Evolutionary conservation across 106 monocot genomes (phyloP), one percentile per base, ranked within the genome.

Genomic region (Dactylorhiza incarnata): DNA sequence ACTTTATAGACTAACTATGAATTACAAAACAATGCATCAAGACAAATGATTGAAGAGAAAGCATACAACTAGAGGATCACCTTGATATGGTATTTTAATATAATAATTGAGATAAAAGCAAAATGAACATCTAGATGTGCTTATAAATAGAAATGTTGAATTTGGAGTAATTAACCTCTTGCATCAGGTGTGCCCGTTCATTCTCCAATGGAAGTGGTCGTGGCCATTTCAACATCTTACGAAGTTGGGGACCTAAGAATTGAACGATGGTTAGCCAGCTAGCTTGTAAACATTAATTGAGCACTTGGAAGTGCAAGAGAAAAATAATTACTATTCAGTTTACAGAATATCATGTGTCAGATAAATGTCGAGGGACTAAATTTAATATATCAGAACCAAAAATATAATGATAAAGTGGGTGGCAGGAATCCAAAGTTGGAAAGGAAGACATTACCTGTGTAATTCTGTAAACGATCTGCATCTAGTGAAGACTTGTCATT

Each of bases 141-240:
- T 9, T 15, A 37, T 71, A 45, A 7, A 84, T 25, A 49, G 4
- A 53, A 20, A 23, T n/a, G 9, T 23, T 6, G 25, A 77, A 75
- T 17, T 12, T 49, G n/a, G 49, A 23, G 23, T 10, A 72, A 49
- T 69, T 14, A 81, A 93, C 96, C 94, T 99, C 97, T 85, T 89
- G 93, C 45, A 99, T 72, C 53, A 99, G 79, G 46, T 94, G 91
- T 9, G 91, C 80, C 16, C 97, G 86, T 80, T 99, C 97, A 50
- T 91, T 94, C 82, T 99, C 97, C 48, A 93, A 61, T 24, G 93
- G 97, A 81, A 99, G 91, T 74, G 86, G 80, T 5, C 86, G 80
- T 49, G 89, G 91, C 97, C 97, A 94, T 44, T 99, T 94, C 58
- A 99, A 73, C 62, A 99, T 74, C 48, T 91, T 48, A 16, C 91